Evolutionary conservation across 2,329 filamentous ascomycete species (phyloP).

Genomic region (Xylariaceae sp.): DNA sequence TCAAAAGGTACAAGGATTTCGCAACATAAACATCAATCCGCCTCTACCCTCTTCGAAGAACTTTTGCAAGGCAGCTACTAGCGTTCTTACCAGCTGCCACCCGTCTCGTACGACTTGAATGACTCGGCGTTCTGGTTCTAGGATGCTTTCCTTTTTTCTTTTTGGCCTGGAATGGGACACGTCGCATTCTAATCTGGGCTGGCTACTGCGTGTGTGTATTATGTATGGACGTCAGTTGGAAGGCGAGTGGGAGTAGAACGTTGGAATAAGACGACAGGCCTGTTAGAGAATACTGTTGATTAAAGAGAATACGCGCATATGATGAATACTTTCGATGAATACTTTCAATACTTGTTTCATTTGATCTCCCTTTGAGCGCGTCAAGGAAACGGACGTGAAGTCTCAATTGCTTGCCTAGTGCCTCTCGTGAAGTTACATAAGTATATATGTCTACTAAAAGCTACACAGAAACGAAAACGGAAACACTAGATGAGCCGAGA

Average conservation of each 20-base stretch:
- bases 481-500: too few species aligned
- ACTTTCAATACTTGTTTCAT: slow-evolving; percentile 10
- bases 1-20: slow-evolving; percentile 23
- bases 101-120: slow-evolving; percentile 8
- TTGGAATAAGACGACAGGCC: slow-evolving; percentile 20
- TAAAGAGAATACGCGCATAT: slow-evolving; percentile 30
- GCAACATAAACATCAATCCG: slow-evolving; percentile 7
- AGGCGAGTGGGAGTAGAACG: slow-evolving; percentile 15
- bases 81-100: slow-evolving; percentile 3
- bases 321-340: slow-evolving; percentile 30
- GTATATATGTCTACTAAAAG: neutral
- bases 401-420: neutral
- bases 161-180: slow-evolving; percentile 8
- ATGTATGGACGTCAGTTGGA: slow-evolving; percentile 6
- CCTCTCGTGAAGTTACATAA: neutral
- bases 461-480: too few species aligned
- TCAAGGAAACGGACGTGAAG: slow-evolving; percentile 2
- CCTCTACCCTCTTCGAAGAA: slow-evolving; percentile 5
- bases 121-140: slow-evolving; percentile 16
- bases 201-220: slow-evolving; percentile 9
- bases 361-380: slow-evolving; percentile 1
- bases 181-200: slow-evolving; percentile 14
- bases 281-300: slow-evolving; percentile 18
- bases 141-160: neutral
- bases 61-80: slow-evolving; percentile 1